Evolutionary conservation across 2,329 filamentous ascomycete genomes (phyloP), one percentile per base, ranked within the genome.

Genomic region (Neocucurbitaria cava): DNA sequence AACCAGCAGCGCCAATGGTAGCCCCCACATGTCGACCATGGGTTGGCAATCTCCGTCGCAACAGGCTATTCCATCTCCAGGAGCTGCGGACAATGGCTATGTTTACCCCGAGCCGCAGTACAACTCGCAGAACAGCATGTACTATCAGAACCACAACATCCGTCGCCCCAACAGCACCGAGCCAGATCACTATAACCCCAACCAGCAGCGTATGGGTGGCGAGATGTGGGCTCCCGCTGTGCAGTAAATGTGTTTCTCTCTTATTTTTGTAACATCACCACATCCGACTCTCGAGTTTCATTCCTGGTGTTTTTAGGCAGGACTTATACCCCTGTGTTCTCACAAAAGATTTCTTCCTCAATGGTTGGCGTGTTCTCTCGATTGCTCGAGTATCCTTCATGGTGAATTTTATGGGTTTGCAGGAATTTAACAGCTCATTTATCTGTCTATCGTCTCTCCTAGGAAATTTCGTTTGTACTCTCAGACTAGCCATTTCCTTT

Each of bases 11-110:
- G 88, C 85, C n/a, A 87, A 82, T 52, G 90, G 90, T 48, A 96
- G 92, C 75, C 93, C 94, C 46, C 93, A 97, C 75, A 91, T 96
- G 87, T 78, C 80, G 58, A 87, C 84, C 56, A 84, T 91, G 58
- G 90, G 91, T 49, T 97, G 94, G 93, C 90, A 92, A 62, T 96
- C 92, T 4, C 92, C 92, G 3, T 86, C 88, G 2, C 90, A 93
- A 63, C 85, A 87, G 60, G 84, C 85, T 28, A 87, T 92, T 62
- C 87, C 89, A 9, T 89, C 89, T 8, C 89, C 92, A 40, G 85
- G 83, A 40, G 86, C 85, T 45, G 82, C 82, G 59, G 93, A 92
- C 61, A 72, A 66, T 40, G 87, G 90, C 58, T 96, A 96, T 71
- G 87, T 89, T 7, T 96, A 97, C 64, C 90, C 91, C 0, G 92